Evolutionary conservation across 441 rosid genomes (phyloP).

Genomic region (Jatropha multifida): DNA sequence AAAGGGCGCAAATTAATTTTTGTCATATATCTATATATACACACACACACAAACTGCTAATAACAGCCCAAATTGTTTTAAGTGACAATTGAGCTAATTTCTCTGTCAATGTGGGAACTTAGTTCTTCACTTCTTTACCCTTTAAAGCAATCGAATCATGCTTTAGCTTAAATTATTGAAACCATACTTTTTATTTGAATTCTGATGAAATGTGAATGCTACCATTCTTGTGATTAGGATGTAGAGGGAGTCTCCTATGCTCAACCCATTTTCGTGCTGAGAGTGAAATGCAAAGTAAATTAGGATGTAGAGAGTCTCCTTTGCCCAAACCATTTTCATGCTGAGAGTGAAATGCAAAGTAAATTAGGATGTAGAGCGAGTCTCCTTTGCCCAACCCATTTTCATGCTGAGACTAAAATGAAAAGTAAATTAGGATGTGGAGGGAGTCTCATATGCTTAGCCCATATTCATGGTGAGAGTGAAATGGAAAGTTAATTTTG

Average conservation of each 20-base stretch:
- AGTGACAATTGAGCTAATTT: background rate
- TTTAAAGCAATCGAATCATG: background rate
- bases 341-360: no score
- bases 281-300: background rate
- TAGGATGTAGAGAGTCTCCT: background rate
- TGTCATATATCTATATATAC: no score
- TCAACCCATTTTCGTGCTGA: background rate
- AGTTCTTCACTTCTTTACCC: background rate
- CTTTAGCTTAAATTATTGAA: background rate
- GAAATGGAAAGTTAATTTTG: background rate
- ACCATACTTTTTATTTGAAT: background rate
- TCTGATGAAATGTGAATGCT: background rate
- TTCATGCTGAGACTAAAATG: no score
- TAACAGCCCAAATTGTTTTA: background rate
- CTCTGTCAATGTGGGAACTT: background rate
- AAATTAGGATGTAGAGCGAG: no score
- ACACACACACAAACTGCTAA: no score
- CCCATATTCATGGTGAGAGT: background rate
- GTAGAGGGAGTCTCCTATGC: background rate
- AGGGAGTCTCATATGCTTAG: background rate
- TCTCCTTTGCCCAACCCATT: no score
- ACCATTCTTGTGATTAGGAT: background rate
- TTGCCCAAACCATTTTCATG: background rate
- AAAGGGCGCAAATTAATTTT: background rate
- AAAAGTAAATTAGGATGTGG: no score